Evolutionary conservation across 306 rosid genomes (phyloP), one percentile per base, ranked within the genome.

Genomic region (Cicer arietinum): DNA sequence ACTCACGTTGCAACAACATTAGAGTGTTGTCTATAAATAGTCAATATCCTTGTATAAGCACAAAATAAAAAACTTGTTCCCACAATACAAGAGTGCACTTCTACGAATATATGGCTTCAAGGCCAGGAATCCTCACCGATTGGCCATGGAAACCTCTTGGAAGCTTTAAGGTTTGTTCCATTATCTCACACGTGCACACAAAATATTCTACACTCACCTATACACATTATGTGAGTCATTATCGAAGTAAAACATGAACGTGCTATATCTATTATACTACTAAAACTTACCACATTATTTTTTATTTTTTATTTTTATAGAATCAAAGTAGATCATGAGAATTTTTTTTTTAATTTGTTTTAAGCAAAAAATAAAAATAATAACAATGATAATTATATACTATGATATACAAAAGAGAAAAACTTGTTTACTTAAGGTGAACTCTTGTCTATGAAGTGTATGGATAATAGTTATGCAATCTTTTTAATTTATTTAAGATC

Each of bases 111-210:
- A 88, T 88, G 92, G 92, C 92, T 30, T 77, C 92, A 35, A 88
- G 52, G 52, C 90, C 92, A 0, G 92, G 92, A 77, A 69, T 88
- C 57, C 90, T 88, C 68, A 82, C 88, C 9, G 88, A 88, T 35
- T 88, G 92, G 92, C 92, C 92, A 61, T 86, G 92, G 92, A 88
- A 80, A 62, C 83, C 86, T 11, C 86, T 88, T 11, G 88, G 92
- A 67, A 84, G 54, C 68, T 84, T 75, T 64, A 88, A 88, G 92
- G 91, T 87, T 58, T 42, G 0, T 14, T 13, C 11, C 9, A 0
- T 47, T 0, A 10, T 20, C 44, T 25, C 35, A 25, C 35, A 25
- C 35, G 2, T 25, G 35, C 35, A 25, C 35, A 25, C 35, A 25
- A 25, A 25, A 25, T 25, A 25, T 25, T 25, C 35, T 25, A 25